Base-by-base conservation (phyloP, 1,139 yeast genomes). In the Nakaseomyces uthaithaninus region DNA sequence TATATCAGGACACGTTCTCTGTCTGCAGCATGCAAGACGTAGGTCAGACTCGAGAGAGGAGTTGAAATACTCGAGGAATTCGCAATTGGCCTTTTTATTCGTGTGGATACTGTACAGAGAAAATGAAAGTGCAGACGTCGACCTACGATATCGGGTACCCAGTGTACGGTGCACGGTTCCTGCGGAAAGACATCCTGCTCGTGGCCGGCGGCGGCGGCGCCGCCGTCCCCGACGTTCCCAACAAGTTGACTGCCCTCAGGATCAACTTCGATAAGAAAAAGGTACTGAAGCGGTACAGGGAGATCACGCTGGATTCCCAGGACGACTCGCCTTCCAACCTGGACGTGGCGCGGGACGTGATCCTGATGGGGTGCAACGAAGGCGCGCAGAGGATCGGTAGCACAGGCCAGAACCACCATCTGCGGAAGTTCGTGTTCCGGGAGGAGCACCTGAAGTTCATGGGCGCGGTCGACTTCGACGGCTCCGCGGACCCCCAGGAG, bases 131-230 rank as follows among this genome's bases (percentile, higher is more conserved):
- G 7, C 33, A 28, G 22, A 28, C 33, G 10, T 16, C 33, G 4
- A 17, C 3, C n/a, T 60, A 62, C 43, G 77, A 80, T 52, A 67
- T 80, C 36, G 89, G 84, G 3, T 86, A 82, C 55, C 97, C 98
- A 1, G 72, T 86, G 12, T 83, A 80, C 54, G 93, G 85, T 2
- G 79, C 89, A 44, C 73, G 74, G 48, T 89, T 85, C 58, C 67
- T 80, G 41, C 70, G 75, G 51, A 72, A 78, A 50, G 67, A 70
- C 49, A 73, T 80, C 3, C 61, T 87, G 26, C 62, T 87, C 40
- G 83, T 82, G 22, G 77, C 87, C 4, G 98, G 98, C 33, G 98
- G 97, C 35, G 96, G 96, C 27, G 97, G 96, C 28, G 94, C 85
- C 60, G 94, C 94, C 12, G 80, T 75, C 54, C 80, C 85, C 55